Conservation (phyloP, 2,329 filamentous ascomycete genomes). For the Coleophoma cylindrospora region DNA sequence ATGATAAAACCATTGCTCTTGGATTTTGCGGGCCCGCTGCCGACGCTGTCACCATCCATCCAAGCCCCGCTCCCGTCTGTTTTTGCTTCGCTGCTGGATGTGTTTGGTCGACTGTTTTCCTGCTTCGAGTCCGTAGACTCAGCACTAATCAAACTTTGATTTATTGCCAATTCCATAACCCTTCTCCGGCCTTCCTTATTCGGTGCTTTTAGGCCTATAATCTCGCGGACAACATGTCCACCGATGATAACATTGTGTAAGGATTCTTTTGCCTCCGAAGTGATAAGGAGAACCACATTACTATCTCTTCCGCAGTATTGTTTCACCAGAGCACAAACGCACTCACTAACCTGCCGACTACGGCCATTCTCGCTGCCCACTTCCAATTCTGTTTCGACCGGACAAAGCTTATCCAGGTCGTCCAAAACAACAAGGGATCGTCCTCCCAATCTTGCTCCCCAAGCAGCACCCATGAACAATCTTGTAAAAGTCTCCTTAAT, state of each 20-base stretch:
- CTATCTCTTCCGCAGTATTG: constrained; percentile 79
- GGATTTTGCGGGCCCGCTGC: constrained; percentile 38
- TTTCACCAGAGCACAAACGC: constrained; percentile 74
- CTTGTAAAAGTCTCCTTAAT: constrained; percentile 86
- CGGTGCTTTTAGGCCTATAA: constrained; percentile 82
- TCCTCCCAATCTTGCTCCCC: constrained; percentile 84
- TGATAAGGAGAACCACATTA: constrained; percentile 81
- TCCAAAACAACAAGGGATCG: constrained; percentile 82
- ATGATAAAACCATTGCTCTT: constrained; percentile 62
- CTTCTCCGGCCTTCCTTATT: constrained; percentile 84
- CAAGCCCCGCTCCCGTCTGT: constrained; percentile 59
- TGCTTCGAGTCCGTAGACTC: constrained; percentile 32
- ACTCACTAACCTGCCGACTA: constrained; percentile 88
- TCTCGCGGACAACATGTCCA: constrained; percentile 88
- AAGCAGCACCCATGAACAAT: constrained; percentile 83
- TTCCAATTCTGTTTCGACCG: constrained; percentile 89
- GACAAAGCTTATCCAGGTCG: constrained; percentile 89
- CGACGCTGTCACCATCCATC: constrained; percentile 68
- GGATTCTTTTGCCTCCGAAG: constrained; percentile 87
- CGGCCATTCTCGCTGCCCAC: constrained; percentile 90
- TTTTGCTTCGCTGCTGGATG: constrained; percentile 45
- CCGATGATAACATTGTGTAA: constrained; percentile 87
- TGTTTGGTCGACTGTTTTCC: constrained; percentile 43
- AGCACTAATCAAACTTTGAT: constrained; percentile 38
- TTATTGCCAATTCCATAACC: constrained; percentile 76